These are phyloP conservation scores for Dioscorea zingiberensis DNA, from an alignment of 106 monocot genomes.

Conservation along the genomic window DNA sequence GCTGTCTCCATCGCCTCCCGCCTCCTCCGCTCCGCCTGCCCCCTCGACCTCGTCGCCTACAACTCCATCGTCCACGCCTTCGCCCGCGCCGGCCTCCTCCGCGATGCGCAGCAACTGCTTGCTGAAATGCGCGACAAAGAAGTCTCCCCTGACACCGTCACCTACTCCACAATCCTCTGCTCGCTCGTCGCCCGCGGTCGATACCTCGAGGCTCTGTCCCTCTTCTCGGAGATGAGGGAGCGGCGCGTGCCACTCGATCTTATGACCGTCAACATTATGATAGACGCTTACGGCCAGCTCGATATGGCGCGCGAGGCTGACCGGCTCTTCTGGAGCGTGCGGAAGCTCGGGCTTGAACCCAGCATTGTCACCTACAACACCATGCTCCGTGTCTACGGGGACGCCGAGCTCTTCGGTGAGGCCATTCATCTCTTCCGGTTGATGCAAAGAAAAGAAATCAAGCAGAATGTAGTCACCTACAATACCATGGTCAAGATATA, in stretches of 20 bases:
- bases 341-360: conserved; percentile 48
- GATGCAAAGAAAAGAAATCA: conserved; percentile 68
- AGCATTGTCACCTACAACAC: conserved; percentile 85
- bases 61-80: conserved; percentile 59
- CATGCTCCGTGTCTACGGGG: conserved; percentile 86
- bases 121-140: conserved; percentile 44
- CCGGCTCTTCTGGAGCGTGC: conserved; percentile 91
- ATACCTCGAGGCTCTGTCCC: conserved; percentile 62
- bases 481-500: conserved; percentile 95
- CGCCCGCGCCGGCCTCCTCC: conserved; percentile 60
- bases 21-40: conserved; percentile 30
- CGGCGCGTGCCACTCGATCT: conserved; percentile 44
- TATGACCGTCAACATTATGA: conserved; percentile 71
- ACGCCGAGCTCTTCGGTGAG: conserved; percentile 81
- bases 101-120: conserved; percentile 57
- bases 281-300: conserved; percentile 80
- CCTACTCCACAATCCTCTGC: conserved; percentile 73
- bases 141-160: conserved; percentile 52
- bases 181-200: conserved; percentile 41
- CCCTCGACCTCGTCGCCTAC: conserved; percentile 70
- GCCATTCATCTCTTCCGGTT: conserved; percentile 84
- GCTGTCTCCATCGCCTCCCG: conserved; percentile 72
- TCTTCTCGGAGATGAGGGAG: conserved; percentile 67
- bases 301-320: conserved; percentile 92
- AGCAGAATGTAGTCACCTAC: conserved; percentile 88